Conservation (phyloP, 768 basidiomycete species). For the Termitomyces sp. region DNA sequence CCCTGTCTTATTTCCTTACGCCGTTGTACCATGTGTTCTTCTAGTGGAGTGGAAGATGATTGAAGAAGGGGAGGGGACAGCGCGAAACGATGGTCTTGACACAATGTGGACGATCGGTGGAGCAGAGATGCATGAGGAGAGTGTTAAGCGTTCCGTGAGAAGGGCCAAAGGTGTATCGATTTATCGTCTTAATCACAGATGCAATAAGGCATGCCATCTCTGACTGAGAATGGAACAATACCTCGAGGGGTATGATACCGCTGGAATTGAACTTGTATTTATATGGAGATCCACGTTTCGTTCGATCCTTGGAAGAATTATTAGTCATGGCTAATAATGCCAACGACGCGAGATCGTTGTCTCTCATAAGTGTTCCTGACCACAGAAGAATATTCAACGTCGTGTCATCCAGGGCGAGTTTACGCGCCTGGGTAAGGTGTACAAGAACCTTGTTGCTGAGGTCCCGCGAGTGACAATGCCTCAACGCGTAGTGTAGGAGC, state of each 20-base stretch:
- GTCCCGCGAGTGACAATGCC: constrained; percentile 48
- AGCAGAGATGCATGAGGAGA: constrained; percentile 48
- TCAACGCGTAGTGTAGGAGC: constrained; percentile 64
- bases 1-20: constrained; percentile 36
- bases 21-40: constrained; percentile 17
- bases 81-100: constrained; percentile 46
- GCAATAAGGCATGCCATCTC: neutral
- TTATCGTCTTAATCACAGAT: neutral
- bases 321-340: constrained; percentile 26
- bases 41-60: constrained; percentile 20
- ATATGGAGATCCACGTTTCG: neutral
- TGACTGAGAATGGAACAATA: neutral
- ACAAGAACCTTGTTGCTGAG: constrained; percentile 47
- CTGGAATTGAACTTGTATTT: neutral
- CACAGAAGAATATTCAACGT: constrained; percentile 61
- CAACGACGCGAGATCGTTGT: constrained; percentile 36
- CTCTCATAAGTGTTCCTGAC: constrained; percentile 47
- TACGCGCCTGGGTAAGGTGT: constrained; percentile 48
- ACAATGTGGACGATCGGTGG: constrained; percentile 41
- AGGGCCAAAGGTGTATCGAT: constrained; percentile 9
- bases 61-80: constrained; percentile 52
- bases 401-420: constrained; percentile 39
- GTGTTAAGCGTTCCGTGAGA: constrained; percentile 31
- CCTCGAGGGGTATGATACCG: constrained; percentile 3
- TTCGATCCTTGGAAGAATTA: neutral